Percentiles rank a stretch among this genome's conserved stretches.
Evolutionary conservation across 108 stramenopile species (phyloP).

Genomic region (Nitzschia sp.): DNA sequence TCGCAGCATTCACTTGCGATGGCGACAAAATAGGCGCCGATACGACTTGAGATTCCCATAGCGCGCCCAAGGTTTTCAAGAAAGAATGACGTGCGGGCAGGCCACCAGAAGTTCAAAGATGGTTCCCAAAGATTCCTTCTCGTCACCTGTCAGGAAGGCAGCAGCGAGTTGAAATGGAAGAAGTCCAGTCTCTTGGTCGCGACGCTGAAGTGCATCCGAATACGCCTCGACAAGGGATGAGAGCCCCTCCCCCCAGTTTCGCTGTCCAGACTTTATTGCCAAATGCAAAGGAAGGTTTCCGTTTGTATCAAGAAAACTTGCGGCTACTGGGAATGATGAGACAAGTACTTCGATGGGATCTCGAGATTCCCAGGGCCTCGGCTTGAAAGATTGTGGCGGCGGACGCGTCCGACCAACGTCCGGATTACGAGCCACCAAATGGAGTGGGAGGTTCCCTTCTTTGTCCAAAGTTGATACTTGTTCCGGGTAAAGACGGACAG

Average conservation of each 20-base stretch:
- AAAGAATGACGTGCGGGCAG: slow-evolving; percentile 18
- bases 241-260: slow-evolving; percentile 26
- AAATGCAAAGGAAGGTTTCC: slow-evolving; percentile 29
- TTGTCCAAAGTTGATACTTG: slow-evolving; percentile 4
- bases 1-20: too few relatives aligned
- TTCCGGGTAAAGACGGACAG: slow-evolving; percentile 18
- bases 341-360: slow-evolving; percentile 26
- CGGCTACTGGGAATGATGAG: slow-evolving; percentile 18
- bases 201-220: not conserved
- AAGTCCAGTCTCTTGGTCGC: slow-evolving; percentile 24
- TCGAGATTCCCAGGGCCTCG: not conserved
- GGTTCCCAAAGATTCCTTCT: slow-evolving; percentile 15
- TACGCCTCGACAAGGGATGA: slow-evolving; percentile 7
- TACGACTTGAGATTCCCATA: too few relatives aligned
- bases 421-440: slow-evolving; percentile 16
- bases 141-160: slow-evolving; percentile 4
- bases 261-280: slow-evolving; percentile 26
- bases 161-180: slow-evolving; percentile 41
- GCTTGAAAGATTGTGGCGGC: not conserved
- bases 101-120: slow-evolving; percentile 30
- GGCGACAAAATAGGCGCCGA: too few relatives aligned
- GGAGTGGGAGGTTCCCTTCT: slow-evolving; percentile 22
- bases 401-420: not conserved
- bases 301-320: slow-evolving; percentile 2
- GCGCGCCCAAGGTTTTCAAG: not conserved